A percentile compares a stretch with the other conserved stretches of the same genome.
Conservation (phyloP, 129 eudicot species). For the Cynara cardunculus region DNA sequence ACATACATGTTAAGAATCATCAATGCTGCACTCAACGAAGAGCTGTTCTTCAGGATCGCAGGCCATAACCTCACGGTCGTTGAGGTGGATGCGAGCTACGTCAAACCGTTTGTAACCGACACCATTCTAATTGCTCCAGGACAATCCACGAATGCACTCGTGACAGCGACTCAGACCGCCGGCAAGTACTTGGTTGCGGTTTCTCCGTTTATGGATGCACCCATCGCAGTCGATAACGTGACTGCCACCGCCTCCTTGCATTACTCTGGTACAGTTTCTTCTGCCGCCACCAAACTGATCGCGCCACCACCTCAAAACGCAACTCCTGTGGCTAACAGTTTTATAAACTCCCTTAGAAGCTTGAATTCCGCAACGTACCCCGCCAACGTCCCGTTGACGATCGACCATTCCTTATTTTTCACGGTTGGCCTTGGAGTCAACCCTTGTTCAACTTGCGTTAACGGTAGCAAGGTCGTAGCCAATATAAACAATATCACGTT, state of each 20-base stretch:
- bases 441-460: constrained; percentile 56
- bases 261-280: constrained; percentile 47
- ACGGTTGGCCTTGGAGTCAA: constrained; percentile 70
- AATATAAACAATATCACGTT: constrained; percentile 66
- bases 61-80: constrained; percentile 68
- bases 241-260: constrained; percentile 63
- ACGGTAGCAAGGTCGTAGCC: constrained; percentile 55
- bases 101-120: constrained; percentile 57
- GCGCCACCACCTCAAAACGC: constrained; percentile 64
- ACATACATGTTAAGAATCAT: constrained; percentile 59
- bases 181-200: constrained; percentile 61
- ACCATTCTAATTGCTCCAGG: constrained; percentile 66
- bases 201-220: constrained; percentile 71
- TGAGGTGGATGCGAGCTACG: constrained; percentile 68
- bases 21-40: constrained; percentile 83
- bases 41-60: constrained; percentile 63
- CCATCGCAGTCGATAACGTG: constrained; percentile 52
- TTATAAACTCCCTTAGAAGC: constrained; percentile 50
- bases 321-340: constrained; percentile 47
- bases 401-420: constrained; percentile 63
- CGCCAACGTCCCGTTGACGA: constrained; percentile 45
- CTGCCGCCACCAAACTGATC: constrained; percentile 41
- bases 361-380: constrained; percentile 59
- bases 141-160: constrained; percentile 64
- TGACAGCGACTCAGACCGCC: constrained; percentile 29